Percentiles rank a stretch among this genome's conserved stretches.
phyloP scores from a whole-genome alignment of 2,329 filamentous ascomycete species.

The Fusarium pseudonygamai region DNA sequence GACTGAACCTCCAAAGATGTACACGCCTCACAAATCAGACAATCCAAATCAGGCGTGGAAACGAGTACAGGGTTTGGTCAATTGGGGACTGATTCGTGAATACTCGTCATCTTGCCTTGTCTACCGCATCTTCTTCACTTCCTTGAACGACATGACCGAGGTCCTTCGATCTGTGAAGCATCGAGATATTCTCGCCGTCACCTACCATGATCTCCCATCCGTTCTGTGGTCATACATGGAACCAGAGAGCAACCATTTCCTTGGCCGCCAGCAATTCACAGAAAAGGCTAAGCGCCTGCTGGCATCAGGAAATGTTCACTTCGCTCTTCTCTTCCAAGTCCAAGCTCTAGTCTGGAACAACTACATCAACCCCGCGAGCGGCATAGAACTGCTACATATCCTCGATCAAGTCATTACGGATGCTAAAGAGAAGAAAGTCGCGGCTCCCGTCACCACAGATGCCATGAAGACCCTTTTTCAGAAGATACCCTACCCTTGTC shows the following conservation, averaged over 20 bases:
- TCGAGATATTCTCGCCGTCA: conserved; percentile 40
- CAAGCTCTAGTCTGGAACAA: conserved; percentile 71
- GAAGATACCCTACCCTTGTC: conserved; percentile 64
- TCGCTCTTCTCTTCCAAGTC: conserved; percentile 68
- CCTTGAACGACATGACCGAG: background rate
- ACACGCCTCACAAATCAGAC: conserved; percentile 36
- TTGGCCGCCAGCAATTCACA: conserved; percentile 35
- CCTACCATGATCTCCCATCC: conserved; percentile 36
- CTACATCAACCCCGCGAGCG: conserved; percentile 65
- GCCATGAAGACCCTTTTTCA: conserved; percentile 64
- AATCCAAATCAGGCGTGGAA: conserved; percentile 32
- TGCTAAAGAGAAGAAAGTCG: conserved; percentile 37
- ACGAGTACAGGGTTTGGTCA: conserved; percentile 44
- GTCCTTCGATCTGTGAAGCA: conserved; percentile 34
- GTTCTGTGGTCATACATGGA: conserved; percentile 35
- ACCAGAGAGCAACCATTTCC: background rate
- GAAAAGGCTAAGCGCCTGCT: conserved; percentile 42
- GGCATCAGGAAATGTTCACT: conserved; percentile 48
- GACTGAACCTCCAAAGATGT: conserved; percentile 61
- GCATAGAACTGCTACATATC: conserved; percentile 56
- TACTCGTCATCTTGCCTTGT: conserved; percentile 54
- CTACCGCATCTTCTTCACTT: conserved; percentile 49
- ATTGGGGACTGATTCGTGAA: conserved; percentile 9
- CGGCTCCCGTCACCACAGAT: conserved; percentile 57
- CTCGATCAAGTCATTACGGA: conserved; percentile 49